phyloP scores from a whole-genome alignment of 129 eudicot genomes.

The Ambrosia trifida region DNA sequence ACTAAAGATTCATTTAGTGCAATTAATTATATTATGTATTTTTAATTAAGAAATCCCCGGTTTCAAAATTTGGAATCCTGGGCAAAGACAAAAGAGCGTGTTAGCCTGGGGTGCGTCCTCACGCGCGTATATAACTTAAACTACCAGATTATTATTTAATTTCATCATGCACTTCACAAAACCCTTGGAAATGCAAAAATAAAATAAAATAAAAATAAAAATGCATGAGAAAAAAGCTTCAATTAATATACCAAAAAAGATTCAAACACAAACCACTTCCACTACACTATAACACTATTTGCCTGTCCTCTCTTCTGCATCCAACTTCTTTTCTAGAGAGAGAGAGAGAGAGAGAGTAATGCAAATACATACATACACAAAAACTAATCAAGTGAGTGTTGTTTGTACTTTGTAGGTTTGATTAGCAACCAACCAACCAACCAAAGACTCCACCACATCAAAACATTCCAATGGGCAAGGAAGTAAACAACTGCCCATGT shows the following conservation, averaged over 20 bases:
- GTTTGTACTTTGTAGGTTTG: conserved; percentile 20
- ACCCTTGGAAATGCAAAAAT: conserved; percentile 50
- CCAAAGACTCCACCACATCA: background rate
- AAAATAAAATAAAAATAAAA: conserved; percentile 3
- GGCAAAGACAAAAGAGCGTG: conserved; percentile 10
- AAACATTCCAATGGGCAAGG: conserved; percentile 31
- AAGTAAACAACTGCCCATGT: conserved; percentile 40
- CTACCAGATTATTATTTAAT: conserved; percentile 35
- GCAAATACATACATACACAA: conserved; percentile 4
- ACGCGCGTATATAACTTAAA: conserved; percentile 23
- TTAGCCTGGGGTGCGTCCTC: conserved; percentile 13
- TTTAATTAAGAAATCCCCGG: background rate
- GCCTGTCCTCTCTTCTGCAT: conserved; percentile 17
- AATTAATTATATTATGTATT: background rate
- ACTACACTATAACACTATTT: conserved; percentile 16
- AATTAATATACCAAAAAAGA: background rate
- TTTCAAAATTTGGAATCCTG: background rate
- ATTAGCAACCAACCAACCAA: conserved; percentile 3
- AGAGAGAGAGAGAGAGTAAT: conserved; percentile 8
- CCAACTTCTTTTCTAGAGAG: conserved; percentile 3
- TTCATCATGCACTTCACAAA: conserved; percentile 44
- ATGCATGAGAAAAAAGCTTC: conserved; percentile 37
- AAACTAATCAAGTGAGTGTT: conserved; percentile 15
- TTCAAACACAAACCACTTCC: conserved; percentile 23
- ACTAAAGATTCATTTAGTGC: too few relatives aligned